Percentiles rank a stretch among this genome's conserved stretches.
phyloP scores from a whole-genome alignment of 2,329 filamentous ascomycete genomes.

The Aurifilum marmelostoma region DNA sequence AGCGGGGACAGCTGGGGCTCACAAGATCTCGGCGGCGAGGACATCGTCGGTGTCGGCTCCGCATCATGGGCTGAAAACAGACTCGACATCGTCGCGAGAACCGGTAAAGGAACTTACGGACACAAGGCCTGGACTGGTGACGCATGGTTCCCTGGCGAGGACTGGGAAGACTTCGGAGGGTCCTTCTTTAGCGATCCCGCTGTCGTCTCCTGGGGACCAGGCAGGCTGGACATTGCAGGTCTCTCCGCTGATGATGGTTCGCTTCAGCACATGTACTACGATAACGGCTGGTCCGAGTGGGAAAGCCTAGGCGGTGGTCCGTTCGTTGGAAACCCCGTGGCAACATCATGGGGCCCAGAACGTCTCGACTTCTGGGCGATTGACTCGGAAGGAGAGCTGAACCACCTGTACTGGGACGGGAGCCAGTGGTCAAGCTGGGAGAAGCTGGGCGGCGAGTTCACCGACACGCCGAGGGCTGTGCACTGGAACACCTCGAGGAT shows the following conservation, averaged over 20 bases:
- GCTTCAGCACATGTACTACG: conserved; percentile 5
- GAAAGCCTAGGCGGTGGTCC: conserved; percentile 11
- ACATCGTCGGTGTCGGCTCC: not conserved
- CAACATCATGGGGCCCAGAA: conserved; percentile 5
- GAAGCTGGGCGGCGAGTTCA: conserved; percentile 8
- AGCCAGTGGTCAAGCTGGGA: conserved; percentile 9
- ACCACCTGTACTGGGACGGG: conserved; percentile 14
- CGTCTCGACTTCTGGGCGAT: conserved; percentile 6
- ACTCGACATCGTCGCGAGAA: not conserved
- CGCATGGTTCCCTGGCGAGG: not conserved
- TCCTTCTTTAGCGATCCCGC: conserved; percentile 2
- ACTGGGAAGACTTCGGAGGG: not conserved
- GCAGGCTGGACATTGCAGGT: conserved; percentile 3
- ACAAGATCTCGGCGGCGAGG: not conserved
- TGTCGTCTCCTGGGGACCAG: not conserved
- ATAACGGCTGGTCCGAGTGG: not conserved
- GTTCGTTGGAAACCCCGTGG: conserved; percentile 5
- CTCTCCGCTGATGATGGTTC: not conserved
- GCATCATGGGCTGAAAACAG: not conserved
- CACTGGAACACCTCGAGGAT: conserved; percentile 5
- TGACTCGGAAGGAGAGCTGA: conserved; percentile 6
- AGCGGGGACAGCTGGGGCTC: not conserved
- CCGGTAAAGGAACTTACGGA: not conserved
- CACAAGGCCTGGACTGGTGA: conserved; percentile 8
- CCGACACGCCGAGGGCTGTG: not conserved